Evolutionary conservation across 805 yeast species (phyloP), one percentile per base, ranked within the genome.

Genomic region (Hanseniaspora taiwanica): DNA sequence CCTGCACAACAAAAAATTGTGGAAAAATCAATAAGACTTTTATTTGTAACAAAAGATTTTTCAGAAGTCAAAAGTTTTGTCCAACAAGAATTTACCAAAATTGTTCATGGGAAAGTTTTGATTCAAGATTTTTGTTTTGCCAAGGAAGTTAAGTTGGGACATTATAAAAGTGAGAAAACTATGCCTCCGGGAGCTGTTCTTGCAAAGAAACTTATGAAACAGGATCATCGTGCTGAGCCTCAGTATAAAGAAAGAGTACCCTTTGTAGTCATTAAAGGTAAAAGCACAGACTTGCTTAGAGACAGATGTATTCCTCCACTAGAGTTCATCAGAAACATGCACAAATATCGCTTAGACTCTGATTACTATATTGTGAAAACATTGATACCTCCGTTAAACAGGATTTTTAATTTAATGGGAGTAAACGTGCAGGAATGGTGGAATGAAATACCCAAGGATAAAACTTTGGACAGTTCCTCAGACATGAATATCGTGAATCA

Each of bases 161-260:
- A 79, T 0, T 91, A 91, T 55, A 81, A 81, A 53, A 76, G 73
- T 46, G 81, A 74, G 24, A 63, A 66, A 12, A 69, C 75, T 39
- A 70, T 85, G 2, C 98, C 98, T 1, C 91, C 97, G 0, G 97
- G 97, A 0, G 97, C 98, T 0, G 67, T 77, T 12, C 69, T 91
- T 1, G 80, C 91, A n/a, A 70, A 71, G 46, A 70, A 68, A 44
- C 71, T 76, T 57, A 69, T 68, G 23, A 56, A 65, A 4, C 38
- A 40, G 13, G 98, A 91, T 54, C 71, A 69, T 14, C 61, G 93
- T 31, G 69, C 79, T 1, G 86, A 75, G 49, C 95, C 96, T 0
- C 96, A 89, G 55, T 89, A 82, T 48, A 69, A 72, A 40, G 96
- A 91, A 56, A 64, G 97, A 36, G 84, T 91, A 0, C 91, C 94